These are phyloP conservation scores for Ophiostoma pallidulum DNA, from an alignment of 2,329 filamentous ascomycete species.

Conservation along the genomic window DNA sequence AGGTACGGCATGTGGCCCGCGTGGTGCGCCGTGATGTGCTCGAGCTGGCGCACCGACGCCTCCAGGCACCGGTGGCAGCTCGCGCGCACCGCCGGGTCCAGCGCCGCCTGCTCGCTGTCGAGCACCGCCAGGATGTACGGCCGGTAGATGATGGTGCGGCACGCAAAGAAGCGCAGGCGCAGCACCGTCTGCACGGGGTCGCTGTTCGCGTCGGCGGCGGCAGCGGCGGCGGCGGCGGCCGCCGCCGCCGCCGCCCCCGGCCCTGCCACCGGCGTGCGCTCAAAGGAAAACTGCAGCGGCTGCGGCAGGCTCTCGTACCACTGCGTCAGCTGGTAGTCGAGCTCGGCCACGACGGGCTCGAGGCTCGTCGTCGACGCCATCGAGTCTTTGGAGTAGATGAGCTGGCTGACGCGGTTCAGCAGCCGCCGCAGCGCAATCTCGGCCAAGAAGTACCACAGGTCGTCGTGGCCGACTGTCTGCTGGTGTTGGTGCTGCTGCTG, in stretches of 20 bases:
- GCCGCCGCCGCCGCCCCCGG: neutral
- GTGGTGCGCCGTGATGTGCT: slow-evolving; percentile 70
- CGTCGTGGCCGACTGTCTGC: slow-evolving; percentile 56
- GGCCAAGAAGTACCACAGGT: slow-evolving; percentile 78
- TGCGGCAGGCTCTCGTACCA: slow-evolving; percentile 74
- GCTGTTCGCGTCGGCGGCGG: neutral
- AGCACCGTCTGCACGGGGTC: slow-evolving; percentile 74
- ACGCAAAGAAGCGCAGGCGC: slow-evolving; percentile 72
- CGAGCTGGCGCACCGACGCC: slow-evolving; percentile 68
- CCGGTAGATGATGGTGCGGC: slow-evolving; percentile 76
- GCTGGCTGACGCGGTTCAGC: slow-evolving; percentile 68
- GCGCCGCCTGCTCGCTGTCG: slow-evolving; percentile 62
- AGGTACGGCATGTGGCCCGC: slow-evolving; percentile 78
- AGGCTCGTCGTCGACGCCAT: slow-evolving; percentile 62
- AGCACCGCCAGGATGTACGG: slow-evolving; percentile 74
- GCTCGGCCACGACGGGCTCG: slow-evolving; percentile 67
- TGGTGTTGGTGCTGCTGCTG: no score
- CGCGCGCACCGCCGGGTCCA: slow-evolving; percentile 64
- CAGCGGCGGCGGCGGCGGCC: neutral
- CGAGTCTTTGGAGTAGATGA: slow-evolving; percentile 67
- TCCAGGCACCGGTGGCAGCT: slow-evolving; percentile 76
- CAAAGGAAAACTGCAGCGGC: slow-evolving; percentile 69
- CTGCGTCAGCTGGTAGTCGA: slow-evolving; percentile 73
- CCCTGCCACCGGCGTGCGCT: slow-evolving; percentile 49
- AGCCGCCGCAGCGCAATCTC: slow-evolving; percentile 71